Conservation (phyloP, 2,329 filamentous ascomycete genomes). For the Sarocladium brachiariae region DNA sequence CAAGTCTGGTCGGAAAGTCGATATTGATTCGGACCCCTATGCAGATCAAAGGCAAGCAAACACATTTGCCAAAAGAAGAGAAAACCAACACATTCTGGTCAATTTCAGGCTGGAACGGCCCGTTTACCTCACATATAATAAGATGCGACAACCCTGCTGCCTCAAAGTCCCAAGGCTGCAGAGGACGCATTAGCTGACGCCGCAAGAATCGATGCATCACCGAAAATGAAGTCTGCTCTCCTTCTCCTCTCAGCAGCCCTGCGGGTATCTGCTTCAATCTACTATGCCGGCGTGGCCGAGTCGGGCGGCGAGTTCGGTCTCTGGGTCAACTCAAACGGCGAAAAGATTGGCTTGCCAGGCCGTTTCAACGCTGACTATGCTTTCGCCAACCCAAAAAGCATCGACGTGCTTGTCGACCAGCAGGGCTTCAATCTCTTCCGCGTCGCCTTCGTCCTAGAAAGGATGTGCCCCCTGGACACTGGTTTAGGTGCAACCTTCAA, state of each 20-base stretch:
- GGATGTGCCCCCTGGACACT: conserved; percentile 2
- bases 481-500: conserved; percentile 4
- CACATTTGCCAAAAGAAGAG: no score
- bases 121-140: no score
- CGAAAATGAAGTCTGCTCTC: background rate
- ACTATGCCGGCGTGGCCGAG: conserved; percentile 5
- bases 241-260: conserved; percentile 1
- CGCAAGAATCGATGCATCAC: background rate
- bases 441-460: conserved; percentile 3
- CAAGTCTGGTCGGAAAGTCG: no score
- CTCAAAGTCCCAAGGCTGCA: background rate
- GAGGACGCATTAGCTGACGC: no score
- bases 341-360: background rate
- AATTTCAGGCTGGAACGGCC: no score
- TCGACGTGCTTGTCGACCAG: conserved; percentile 5
- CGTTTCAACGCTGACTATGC: background rate
- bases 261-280: background rate
- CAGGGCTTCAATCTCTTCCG: conserved; percentile 7
- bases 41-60: no score
- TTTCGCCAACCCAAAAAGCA: background rate
- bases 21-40: no score
- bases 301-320: conserved; percentile 6
- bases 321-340: background rate
- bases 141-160: no score
- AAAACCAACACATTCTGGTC: no score